A percentile compares a stretch with the other conserved stretches of the same genome.
Evolutionary conservation across 2,329 filamentous ascomycete genomes (phyloP).

Genomic region (Aspergillus thermomutatus): DNA sequence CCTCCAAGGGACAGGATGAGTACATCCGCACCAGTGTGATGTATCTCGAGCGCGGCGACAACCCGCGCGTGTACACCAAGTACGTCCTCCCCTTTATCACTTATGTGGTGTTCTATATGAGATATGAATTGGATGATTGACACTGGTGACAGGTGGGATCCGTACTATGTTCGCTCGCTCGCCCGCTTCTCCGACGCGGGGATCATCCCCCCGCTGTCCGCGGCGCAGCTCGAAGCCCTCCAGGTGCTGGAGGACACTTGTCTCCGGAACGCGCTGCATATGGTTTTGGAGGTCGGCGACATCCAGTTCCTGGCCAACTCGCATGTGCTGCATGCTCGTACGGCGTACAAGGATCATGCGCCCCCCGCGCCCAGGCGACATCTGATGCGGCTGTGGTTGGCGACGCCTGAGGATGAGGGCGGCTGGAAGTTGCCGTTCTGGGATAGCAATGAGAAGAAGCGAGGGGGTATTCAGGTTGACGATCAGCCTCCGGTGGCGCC

Average conservation of each 20-base stretch:
- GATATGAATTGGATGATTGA: no score
- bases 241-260: slow-evolving; percentile 73
- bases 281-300: slow-evolving; percentile 81
- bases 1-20: slow-evolving; percentile 67
- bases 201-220: slow-evolving; percentile 68
- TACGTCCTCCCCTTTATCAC: slow-evolving; percentile 23
- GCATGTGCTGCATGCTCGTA: slow-evolving; percentile 77
- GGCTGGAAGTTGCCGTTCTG: slow-evolving; percentile 83
- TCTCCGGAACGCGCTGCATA: slow-evolving; percentile 70
- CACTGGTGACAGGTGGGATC: slow-evolving; percentile 68
- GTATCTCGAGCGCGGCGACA: slow-evolving; percentile 68
- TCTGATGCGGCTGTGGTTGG: slow-evolving; percentile 79
- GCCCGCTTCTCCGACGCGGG: slow-evolving; percentile 70
- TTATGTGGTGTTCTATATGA: neutral
- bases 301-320: slow-evolving; percentile 83
- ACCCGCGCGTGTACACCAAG: slow-evolving; percentile 72
- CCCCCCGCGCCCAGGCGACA: slow-evolving; percentile 70
- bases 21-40: slow-evolving; percentile 71
- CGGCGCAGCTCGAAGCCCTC: slow-evolving; percentile 65
- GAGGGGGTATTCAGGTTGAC: slow-evolving; percentile 84
- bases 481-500: slow-evolving; percentile 71
- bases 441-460: slow-evolving; percentile 79
- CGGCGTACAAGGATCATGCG: slow-evolving; percentile 70
- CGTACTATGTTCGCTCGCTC: slow-evolving; percentile 78
- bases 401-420: slow-evolving; percentile 75